Conservation (phyloP, 2,329 filamentous ascomycete species). For the Bipolaris bicolor region DNA sequence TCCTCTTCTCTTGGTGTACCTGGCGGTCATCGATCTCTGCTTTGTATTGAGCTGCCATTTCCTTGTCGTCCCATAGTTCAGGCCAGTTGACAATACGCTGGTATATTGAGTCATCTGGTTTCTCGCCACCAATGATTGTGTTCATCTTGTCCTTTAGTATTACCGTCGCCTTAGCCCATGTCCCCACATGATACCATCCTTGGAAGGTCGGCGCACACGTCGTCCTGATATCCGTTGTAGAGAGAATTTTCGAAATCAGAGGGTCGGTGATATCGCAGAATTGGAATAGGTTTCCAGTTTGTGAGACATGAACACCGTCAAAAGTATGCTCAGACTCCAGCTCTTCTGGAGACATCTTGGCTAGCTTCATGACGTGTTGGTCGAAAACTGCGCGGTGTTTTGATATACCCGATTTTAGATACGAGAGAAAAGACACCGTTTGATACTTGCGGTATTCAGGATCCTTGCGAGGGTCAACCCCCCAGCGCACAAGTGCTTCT, state of each 20-base stretch:
- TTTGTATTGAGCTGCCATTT: conserved; percentile 37
- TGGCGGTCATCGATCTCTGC: conserved; percentile 36
- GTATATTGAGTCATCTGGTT: conserved; percentile 40
- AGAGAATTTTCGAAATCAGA: conserved; percentile 69
- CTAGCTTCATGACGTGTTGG: conserved; percentile 33
- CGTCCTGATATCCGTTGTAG: conserved; percentile 59
- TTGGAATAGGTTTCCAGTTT: conserved; percentile 92
- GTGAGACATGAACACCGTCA: conserved; percentile 74
- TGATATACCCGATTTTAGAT: conserved; percentile 39
- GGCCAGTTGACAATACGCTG: conserved; percentile 42
- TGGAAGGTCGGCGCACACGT: conserved; percentile 59
- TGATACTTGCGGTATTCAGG: conserved; percentile 83
- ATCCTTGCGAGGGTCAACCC: conserved; percentile 81
- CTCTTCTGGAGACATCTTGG: conserved; percentile 29
- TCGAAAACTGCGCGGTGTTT: conserved; percentile 36
- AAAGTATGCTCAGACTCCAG: conserved; percentile 69
- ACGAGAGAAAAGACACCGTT: conserved; percentile 62
- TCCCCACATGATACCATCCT: conserved; percentile 85
- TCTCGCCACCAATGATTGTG: conserved; percentile 46
- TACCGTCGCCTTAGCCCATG: conserved; percentile 81
- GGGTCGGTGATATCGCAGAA: conserved; percentile 90
- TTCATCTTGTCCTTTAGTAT: conserved; percentile 86
- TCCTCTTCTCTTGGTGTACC: conserved; percentile 29
- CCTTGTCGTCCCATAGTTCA: conserved; percentile 42
- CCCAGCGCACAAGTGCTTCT: conserved; percentile 83